phyloP scores from a whole-genome alignment of 371 early-diverging fungal species.

The Apophysomyces elegans region DNA sequence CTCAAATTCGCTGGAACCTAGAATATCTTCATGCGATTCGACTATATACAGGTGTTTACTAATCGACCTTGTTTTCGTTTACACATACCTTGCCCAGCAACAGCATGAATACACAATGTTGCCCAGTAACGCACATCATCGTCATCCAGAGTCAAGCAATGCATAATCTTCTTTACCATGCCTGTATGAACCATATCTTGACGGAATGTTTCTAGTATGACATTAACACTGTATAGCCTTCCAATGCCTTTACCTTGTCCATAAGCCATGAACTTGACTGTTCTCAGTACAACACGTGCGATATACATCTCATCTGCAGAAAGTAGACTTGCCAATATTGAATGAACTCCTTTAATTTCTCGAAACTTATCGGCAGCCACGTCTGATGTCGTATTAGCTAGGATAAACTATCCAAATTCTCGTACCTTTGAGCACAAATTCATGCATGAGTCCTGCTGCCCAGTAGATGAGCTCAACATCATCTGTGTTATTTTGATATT shows the following conservation, averaged over 20 bases:
- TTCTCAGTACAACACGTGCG: conserved; percentile 72
- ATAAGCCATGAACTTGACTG: conserved; percentile 72
- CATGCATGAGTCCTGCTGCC: conserved; percentile 82
- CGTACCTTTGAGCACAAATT: conserved; percentile 73
- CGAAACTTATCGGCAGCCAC: conserved; percentile 64
- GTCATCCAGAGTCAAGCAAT: conserved; percentile 69
- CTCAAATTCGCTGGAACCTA: conserved; percentile 43
- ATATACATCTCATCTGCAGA: conserved; percentile 69
- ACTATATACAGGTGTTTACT: conserved; percentile 16
- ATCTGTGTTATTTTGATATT: conserved; percentile 38
- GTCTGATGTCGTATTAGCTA: conserved; percentile 21
- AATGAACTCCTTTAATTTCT: conserved; percentile 63
- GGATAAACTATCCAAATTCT: not conserved
- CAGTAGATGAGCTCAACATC: conserved; percentile 84
- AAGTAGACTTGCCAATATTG: conserved; percentile 59
- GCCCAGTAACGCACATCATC: conserved; percentile 81
- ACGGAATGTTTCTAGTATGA: conserved; percentile 34
- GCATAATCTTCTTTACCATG: conserved; percentile 64
- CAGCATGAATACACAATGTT: conserved; percentile 59
- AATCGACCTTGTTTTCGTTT: not conserved
- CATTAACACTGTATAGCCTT: not conserved
- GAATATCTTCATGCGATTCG: conserved; percentile 47
- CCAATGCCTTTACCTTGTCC: conserved; percentile 51
- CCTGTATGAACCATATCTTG: conserved; percentile 63
- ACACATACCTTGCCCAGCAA: conserved; percentile 43